Conservation (phyloP, 2,329 filamentous ascomycete species). For the Diaporthe sp. region DNA sequence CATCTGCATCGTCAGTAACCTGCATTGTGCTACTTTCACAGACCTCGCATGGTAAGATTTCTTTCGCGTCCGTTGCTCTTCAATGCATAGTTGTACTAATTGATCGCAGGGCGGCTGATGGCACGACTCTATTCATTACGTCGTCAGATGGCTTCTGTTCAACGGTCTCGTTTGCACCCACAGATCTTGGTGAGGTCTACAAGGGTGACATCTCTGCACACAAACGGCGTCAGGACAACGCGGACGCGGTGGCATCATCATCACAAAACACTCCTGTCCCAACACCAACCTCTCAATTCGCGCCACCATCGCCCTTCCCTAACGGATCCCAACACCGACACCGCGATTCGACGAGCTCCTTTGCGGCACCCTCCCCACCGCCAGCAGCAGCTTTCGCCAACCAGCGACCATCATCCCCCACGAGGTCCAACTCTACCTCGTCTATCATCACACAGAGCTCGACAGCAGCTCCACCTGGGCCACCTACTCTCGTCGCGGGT, state of each 20-base stretch:
- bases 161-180: conserved; percentile 83
- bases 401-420: conserved; percentile 81
- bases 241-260: conserved; percentile 61
- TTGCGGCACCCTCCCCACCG: conserved; percentile 72
- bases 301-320: conserved; percentile 72
- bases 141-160: conserved; percentile 99
- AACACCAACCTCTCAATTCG: conserved; percentile 76
- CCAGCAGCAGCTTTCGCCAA: conserved; percentile 70
- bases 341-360: conserved; percentile 70
- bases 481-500: conserved; percentile 81
- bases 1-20: conserved; percentile 93
- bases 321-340: conserved; percentile 66
- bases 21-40: conserved; percentile 98
- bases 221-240: conserved; percentile 57
- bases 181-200: conserved; percentile 88
- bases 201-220: conserved; percentile 73
- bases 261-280: conserved; percentile 78
- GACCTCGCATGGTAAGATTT: conserved; percentile 88
- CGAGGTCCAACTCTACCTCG: conserved; percentile 87
- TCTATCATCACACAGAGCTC: conserved; percentile 80
- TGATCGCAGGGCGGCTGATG: conserved; percentile 62
- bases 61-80: background rate
- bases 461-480: conserved; percentile 56
- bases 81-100: conserved; percentile 47
- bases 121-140: conserved; percentile 82